Evolutionary conservation across 805 yeast species (phyloP).

Genomic region (Yueomyces sinensis): DNA sequence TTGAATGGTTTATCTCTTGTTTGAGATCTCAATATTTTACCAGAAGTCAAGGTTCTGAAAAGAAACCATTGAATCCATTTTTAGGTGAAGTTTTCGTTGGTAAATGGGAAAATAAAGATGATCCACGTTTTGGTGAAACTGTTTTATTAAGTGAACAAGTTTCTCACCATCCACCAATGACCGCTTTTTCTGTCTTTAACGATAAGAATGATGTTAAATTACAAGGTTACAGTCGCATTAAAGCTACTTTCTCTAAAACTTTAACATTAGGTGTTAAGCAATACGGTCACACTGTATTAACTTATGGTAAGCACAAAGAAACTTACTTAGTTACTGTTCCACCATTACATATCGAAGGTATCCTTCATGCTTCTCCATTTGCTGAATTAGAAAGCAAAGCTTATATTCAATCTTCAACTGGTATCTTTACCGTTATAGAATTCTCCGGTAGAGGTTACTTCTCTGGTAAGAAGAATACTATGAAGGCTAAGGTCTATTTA

Average conservation of each 20-base stretch:
- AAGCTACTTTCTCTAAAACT: constrained; percentile 68
- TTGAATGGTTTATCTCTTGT: constrained; percentile 85
- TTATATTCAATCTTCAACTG: constrained; percentile 71
- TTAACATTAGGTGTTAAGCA: constrained; percentile 77
- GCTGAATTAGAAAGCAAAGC: constrained; percentile 88
- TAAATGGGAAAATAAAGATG: constrained; percentile 55
- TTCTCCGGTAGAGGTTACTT: constrained; percentile 91
- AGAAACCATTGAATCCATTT: constrained; percentile 94
- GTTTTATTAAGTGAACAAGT: constrained; percentile 82
- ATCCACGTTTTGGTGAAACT: constrained; percentile 57
- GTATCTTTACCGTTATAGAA: constrained; percentile 60
- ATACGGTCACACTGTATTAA: constrained; percentile 77
- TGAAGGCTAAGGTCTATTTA: constrained; percentile 70
- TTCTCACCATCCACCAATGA: constrained; percentile 93
- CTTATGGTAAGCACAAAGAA: constrained; percentile 37
- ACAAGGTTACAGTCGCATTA: constrained; percentile 85
- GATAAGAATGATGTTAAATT: constrained; percentile 53
- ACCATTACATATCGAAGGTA: constrained; percentile 88
- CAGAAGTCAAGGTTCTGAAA: constrained; percentile 87
- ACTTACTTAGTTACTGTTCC: constrained; percentile 77
- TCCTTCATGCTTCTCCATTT: constrained; percentile 80
- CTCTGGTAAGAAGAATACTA: constrained; percentile 85
- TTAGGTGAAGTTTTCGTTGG: constrained; percentile 91
- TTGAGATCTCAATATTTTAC: constrained; percentile 89
- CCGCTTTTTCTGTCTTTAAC: constrained; percentile 79